Evolutionary conservation across 108 stramenopile species (phyloP), one percentile per base, ranked within the genome.

Genomic region (Cyclotella kingstonii): DNA sequence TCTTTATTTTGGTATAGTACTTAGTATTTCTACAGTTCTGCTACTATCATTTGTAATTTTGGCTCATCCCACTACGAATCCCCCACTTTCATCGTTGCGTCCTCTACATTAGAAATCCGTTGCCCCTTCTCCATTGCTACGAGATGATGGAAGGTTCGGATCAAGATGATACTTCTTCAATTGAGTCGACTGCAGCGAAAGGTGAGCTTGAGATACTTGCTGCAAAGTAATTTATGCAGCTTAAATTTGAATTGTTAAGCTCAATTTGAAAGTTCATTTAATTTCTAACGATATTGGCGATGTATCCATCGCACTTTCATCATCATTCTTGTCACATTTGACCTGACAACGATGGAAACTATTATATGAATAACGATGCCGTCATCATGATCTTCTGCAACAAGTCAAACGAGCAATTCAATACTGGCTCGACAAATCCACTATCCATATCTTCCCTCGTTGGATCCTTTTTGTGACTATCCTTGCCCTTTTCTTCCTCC

Each of bases 401-500:
- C 2, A 23, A 91, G 90, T 85, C 38, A 79, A 84, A 63, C 72
- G 93, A 34, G 86, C 84, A 52, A 80, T 90, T 52, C 98, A 99
- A 73, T 91, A 98, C 61, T 90, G 94, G 83, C 83, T 99, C 22
- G 97, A 98, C 79, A 96, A 95, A 79, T 98, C 97, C 19, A 97
- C 96, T 36, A 86, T 93, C 68, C 85, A 93, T 49, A 54, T 84
- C 14, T 63, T 89, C 27, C 86, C 89, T 12, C 77, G 91, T 48
- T 93, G 91, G 91, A 59, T 78, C 30, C 73, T 67, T 27, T 92
- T 92, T 54, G 59, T 51, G 1, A 65, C 82, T 26, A 17, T 93
- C 23, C 65, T 97, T 11, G 45, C 49, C 40, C 66, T 99, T 6
- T 98, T 97, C 77, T 87, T 90, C 51, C 55, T 95, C 6, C 79